Evolutionary conservation across 148 eudicot genomes (phyloP).

Genomic region (Linanthus parryae): DNA sequence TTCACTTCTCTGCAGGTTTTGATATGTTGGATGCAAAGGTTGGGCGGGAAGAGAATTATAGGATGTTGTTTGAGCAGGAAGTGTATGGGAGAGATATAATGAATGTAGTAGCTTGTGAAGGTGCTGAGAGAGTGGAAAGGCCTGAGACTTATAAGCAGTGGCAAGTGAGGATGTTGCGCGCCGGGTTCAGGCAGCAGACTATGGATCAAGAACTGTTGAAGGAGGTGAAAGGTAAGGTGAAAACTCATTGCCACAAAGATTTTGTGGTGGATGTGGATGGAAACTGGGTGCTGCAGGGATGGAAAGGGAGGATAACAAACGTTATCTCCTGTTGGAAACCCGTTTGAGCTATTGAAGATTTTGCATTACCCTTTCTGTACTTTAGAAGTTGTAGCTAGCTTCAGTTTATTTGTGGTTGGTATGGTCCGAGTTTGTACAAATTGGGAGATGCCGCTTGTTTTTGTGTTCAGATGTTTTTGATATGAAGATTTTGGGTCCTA

Average conservation of each 20-base stretch:
- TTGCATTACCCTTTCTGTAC: too few species aligned
- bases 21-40: constrained; percentile 34
- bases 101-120: constrained; percentile 63
- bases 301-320: constrained; percentile 61
- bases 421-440: too few species aligned
- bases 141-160: constrained; percentile 73
- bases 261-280: constrained; percentile 46
- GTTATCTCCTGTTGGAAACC: constrained; percentile 65
- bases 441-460: too few species aligned
- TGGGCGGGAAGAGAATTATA: constrained; percentile 18
- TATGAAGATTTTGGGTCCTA: too few species aligned
- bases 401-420: too few species aligned
- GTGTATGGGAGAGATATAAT: constrained; percentile 31
- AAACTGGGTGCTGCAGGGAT: constrained; percentile 66
- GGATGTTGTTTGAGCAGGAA: constrained; percentile 30
- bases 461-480: too few species aligned
- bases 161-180: constrained; percentile 38
- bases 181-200: constrained; percentile 40
- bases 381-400: too few species aligned
- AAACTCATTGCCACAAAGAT: constrained; percentile 40
- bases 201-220: constrained; percentile 29
- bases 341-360: too few species aligned
- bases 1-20: constrained; percentile 24
- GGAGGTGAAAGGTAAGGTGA: constrained; percentile 29
- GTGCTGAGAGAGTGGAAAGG: constrained; percentile 47